Conservation (phyloP, 805 yeast genomes). For the Schizosaccharomyces japonicus region DNA sequence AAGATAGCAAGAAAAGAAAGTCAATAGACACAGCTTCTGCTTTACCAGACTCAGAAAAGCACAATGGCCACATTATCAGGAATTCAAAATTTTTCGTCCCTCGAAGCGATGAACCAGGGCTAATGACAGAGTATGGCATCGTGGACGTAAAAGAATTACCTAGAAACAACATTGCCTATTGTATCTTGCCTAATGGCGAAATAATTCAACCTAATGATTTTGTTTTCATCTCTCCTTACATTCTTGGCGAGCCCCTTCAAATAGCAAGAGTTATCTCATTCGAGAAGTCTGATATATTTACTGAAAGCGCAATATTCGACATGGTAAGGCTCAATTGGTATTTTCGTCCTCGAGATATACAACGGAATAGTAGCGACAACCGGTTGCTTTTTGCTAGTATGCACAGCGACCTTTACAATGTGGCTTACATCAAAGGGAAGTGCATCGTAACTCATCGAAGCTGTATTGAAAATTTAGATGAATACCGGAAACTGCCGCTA, state of each 20-base stretch:
- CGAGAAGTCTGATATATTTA: slow-evolving; percentile 16
- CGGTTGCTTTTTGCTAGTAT: slow-evolving; percentile 60
- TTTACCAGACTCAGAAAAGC: not conserved
- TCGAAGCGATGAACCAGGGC: too few relatives aligned
- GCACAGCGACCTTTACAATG: slow-evolving; percentile 66
- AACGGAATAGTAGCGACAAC: slow-evolving; percentile 41
- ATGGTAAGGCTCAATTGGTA: slow-evolving; percentile 65
- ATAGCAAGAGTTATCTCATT: slow-evolving; percentile 69
- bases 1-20: not conserved
- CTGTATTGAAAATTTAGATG: slow-evolving; percentile 36
- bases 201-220: not conserved
- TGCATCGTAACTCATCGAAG: slow-evolving; percentile 45
- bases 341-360: slow-evolving; percentile 68
- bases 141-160: not conserved
- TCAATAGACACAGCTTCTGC: not conserved
- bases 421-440: slow-evolving; percentile 48
- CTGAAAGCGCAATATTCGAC: slow-evolving; percentile 4
- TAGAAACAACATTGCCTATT: not conserved
- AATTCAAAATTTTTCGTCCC: too few relatives aligned
- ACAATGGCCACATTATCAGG: too few relatives aligned
- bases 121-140: not conserved
- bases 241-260: slow-evolving; percentile 77
- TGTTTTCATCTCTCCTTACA: not conserved
- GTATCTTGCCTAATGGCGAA: not conserved
- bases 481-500: slow-evolving; percentile 34